Evolutionary conservation across 2,329 filamentous ascomycete genomes (phyloP), one percentile per base, ranked within the genome.

Genomic region (Aurifilum marmelostoma): DNA sequence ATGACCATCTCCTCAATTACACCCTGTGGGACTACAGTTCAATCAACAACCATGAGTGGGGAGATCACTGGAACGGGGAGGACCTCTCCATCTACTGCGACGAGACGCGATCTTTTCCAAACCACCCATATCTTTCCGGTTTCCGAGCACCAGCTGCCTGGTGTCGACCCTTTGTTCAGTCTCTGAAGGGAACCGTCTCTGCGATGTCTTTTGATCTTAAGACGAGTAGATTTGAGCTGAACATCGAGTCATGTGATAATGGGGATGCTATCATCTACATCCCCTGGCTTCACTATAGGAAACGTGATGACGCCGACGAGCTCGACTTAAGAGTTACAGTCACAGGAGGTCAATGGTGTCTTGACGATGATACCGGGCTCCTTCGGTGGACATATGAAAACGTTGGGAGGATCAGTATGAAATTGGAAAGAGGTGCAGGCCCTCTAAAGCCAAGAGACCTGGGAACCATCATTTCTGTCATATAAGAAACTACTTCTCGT

Each of bases 11-110:
- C 27, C 69, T 74, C 41, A 72, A 56, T 56, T 75, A 70, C 50
- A 72, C 74, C 4, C 41, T 74, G 1, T 75, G 74, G 72, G 72
- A 70, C 2, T 75, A 73, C 63, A 73, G 72, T 58, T 50, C 70
- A 2, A 54, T 68, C 54, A 75, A 74, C 72, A 72, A 32, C 12
- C 73, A 74, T n/a, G 69, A 75, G 64, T 74, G 73, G 73, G 72
- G 18, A n/a, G 73, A 75, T 68, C 47, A 71, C 39, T 75, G 73
- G 74, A 74, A 75, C 66, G 73, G 73, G 52, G 74, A 75, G 67
- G 73, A 74, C 37, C 60, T 75, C n/a, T 74, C 73, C 14, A 69
- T 75, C 12, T 71, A 70, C 61, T 75, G 70, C 58, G 43, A 67
- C 54, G 73, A 73, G 65, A 74, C 73, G 3, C 72, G 70, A 14